phyloP scores from a whole-genome alignment of 2,329 filamentous ascomycete genomes.

The Sphaceloma murrayae region DNA sequence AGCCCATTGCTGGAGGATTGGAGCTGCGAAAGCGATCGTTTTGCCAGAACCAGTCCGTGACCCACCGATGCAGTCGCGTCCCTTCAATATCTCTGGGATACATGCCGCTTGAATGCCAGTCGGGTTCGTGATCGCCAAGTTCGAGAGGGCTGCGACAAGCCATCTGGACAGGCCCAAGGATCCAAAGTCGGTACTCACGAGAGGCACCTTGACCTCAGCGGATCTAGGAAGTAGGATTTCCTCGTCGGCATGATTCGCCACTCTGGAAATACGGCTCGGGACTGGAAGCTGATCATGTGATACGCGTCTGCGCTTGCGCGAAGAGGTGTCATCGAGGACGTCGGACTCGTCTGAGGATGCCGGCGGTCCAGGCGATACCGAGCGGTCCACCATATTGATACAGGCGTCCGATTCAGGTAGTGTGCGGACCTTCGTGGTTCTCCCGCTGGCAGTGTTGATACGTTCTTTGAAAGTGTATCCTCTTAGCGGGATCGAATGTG shows the following conservation, averaged over 20 bases:
- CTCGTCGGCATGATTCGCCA: not conserved
- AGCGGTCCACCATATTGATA: too few relatives aligned
- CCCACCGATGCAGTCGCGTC: slow-evolving; percentile 88
- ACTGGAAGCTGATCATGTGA: not conserved
- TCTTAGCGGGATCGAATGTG: too few relatives aligned
- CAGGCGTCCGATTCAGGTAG: too few relatives aligned
- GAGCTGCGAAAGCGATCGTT: slow-evolving; percentile 89
- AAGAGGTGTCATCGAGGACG: not conserved
- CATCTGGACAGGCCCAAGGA: slow-evolving; percentile 58
- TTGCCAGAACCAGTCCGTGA: slow-evolving; percentile 95
- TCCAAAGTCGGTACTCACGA: slow-evolving; percentile 56
- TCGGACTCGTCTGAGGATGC: not conserved
- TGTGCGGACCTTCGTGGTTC: too few relatives aligned
- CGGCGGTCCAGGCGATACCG: not conserved
- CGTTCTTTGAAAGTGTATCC: too few relatives aligned
- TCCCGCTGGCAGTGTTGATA: too few relatives aligned
- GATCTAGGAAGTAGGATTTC: not conserved
- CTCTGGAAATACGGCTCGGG: not conserved
- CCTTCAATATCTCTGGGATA: slow-evolving; percentile 85
- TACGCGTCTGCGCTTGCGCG: not conserved
- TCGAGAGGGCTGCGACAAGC: slow-evolving; percentile 69
- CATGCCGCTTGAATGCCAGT: slow-evolving; percentile 88
- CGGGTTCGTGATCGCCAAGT: slow-evolving; percentile 74
- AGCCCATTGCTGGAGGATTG: slow-evolving; percentile 88
- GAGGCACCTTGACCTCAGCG: slow-evolving; percentile 34